phyloP scores from a whole-genome alignment of 1,139 yeast species.

The Spathaspora sp. region DNA sequence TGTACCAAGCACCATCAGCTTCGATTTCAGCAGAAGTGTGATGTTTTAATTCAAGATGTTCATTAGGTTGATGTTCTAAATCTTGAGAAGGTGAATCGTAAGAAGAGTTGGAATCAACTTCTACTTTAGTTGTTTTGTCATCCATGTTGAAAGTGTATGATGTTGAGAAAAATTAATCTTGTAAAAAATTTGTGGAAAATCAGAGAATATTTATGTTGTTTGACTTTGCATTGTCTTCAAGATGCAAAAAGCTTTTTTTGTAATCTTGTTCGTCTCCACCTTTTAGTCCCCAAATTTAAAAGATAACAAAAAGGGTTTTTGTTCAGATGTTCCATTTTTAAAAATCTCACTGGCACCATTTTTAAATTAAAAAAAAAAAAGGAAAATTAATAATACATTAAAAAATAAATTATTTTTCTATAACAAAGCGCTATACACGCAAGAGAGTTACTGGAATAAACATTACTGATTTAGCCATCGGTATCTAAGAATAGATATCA shows the following conservation, averaged over 20 bases:
- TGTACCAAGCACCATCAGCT: slow-evolving; percentile 43
- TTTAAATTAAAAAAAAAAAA: neutral
- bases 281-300: slow-evolving; percentile 1
- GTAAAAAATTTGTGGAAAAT: neutral
- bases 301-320: slow-evolving; percentile 1
- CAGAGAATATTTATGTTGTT: neutral
- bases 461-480: too few species aligned
- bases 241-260: too few species aligned
- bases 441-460: too few species aligned
- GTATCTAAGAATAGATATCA: neutral
- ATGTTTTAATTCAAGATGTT: slow-evolving; percentile 25
- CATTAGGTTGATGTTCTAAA: slow-evolving; percentile 13
- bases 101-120: neutral
- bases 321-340: neutral
- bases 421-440: neutral
- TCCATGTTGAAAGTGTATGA: neutral
- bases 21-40: slow-evolving; percentile 31
- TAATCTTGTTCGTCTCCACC: slow-evolving; percentile 1
- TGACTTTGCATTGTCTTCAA: too few species aligned
- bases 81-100: slow-evolving; percentile 9
- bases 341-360: slow-evolving; percentile 2
- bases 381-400: neutral
- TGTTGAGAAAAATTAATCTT: too few species aligned
- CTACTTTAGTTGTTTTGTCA: neutral
- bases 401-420: neutral